These are phyloP conservation scores for Parascedosporium putredinis DNA, from an alignment of 2,329 filamentous ascomycete genomes.

Conservation along the genomic window DNA sequence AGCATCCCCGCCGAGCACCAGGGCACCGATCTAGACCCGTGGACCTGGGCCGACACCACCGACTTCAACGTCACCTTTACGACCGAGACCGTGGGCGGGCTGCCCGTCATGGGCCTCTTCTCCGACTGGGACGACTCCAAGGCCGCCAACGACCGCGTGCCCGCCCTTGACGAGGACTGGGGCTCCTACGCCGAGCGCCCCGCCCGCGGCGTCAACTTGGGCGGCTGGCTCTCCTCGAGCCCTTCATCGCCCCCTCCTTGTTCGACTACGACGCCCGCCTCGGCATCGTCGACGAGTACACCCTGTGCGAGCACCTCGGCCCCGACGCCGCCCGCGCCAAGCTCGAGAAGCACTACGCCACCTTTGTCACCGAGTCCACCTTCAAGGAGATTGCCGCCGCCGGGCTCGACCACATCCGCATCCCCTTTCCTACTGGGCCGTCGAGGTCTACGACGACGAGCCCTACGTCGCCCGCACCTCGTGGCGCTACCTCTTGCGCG, in stretches of 20 bases:
- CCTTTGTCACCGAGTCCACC: slow-evolving; percentile 36
- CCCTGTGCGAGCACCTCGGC: slow-evolving; percentile 38
- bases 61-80: slow-evolving; percentile 71
- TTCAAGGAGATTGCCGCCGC: slow-evolving; percentile 45
- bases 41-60: slow-evolving; percentile 60
- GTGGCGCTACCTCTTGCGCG: slow-evolving; percentile 38
- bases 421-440: slow-evolving; percentile 51
- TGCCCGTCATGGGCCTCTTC: slow-evolving; percentile 61
- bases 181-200: slow-evolving; percentile 52
- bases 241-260: slow-evolving; percentile 65
- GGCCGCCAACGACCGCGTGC: slow-evolving; percentile 53
- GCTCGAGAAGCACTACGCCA: slow-evolving; percentile 39
- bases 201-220: slow-evolving; percentile 60
- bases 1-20: slow-evolving; percentile 41
- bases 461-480: slow-evolving; percentile 32
- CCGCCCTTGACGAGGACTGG: slow-evolving; percentile 50
- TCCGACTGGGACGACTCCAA: slow-evolving; percentile 58
- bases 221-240: slow-evolving; percentile 67
- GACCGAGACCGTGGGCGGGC: slow-evolving; percentile 52
- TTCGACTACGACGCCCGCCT: slow-evolving; percentile 38
- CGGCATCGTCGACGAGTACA: slow-evolving; percentile 38
- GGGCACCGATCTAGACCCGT: slow-evolving; percentile 58
- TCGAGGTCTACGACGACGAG: slow-evolving; percentile 33
- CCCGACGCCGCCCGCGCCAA: slow-evolving; percentile 27
- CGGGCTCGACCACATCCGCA: slow-evolving; percentile 48